Evolutionary conservation across 768 basidiomycete genomes (phyloP).

Genomic region (Auriscalpium microsporum): DNA sequence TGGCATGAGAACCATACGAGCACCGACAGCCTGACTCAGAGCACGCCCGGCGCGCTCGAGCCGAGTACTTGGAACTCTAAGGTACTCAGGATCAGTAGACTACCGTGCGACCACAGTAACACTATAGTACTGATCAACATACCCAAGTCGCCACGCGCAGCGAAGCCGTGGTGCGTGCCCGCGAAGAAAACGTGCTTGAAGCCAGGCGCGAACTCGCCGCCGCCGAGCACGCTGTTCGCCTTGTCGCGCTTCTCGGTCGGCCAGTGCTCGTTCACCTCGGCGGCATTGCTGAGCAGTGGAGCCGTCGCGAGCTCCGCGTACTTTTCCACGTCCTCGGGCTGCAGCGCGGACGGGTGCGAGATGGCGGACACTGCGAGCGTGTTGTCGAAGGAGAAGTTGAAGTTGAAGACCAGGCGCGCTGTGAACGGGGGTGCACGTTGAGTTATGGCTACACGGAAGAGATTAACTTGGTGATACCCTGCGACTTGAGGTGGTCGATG

Average conservation of each 20-base stretch:
- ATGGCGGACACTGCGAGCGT: constrained; percentile 31
- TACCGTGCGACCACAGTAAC: too few relatives aligned
- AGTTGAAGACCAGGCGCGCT: constrained; percentile 10
- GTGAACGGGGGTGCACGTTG: background rate
- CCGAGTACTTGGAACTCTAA: too few relatives aligned
- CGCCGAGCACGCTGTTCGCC: constrained; percentile 31
- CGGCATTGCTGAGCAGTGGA: constrained; percentile 36
- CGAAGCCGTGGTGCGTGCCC: constrained; percentile 39
- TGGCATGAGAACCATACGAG: too few relatives aligned
- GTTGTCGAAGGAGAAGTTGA: constrained; percentile 37
- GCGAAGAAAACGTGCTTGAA: constrained; percentile 28
- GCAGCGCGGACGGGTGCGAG: constrained; percentile 39
- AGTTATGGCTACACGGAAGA: background rate
- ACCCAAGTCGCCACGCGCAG: constrained; percentile 27
- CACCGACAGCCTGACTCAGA: too few relatives aligned
- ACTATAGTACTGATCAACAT: too few relatives aligned
- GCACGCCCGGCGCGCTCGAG: too few relatives aligned
- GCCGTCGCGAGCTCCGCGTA: constrained; percentile 26
- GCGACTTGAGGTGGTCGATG: constrained; percentile 20
- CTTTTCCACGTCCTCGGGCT: constrained; percentile 32
- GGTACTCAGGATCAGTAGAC: too few relatives aligned
- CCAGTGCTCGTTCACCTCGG: constrained; percentile 28
- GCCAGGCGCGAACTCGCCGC: constrained; percentile 29
- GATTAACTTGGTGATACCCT: constrained; percentile 21
- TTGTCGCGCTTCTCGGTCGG: constrained; percentile 23